Evolutionary conservation across 1,284 basidiomycete genomes (phyloP), one percentile per base, ranked within the genome.

Genomic region (Sphagnurus paluster): DNA sequence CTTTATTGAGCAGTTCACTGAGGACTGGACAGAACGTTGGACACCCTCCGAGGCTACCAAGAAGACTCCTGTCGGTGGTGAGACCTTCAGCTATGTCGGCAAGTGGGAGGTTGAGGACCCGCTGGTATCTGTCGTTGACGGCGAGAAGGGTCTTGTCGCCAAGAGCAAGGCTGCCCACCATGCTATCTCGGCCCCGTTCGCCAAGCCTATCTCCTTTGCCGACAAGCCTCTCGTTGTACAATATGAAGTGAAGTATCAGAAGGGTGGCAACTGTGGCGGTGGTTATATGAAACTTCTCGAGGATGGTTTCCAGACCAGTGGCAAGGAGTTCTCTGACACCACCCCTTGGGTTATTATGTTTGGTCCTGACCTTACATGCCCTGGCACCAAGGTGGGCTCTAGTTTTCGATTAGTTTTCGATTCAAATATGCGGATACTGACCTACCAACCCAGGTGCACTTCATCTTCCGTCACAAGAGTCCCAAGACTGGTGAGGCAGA

Each of bases 231-330:
- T 99, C 40, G 94, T 99, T 54, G 87, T 99, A 14, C 95, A 98
- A 69, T 99, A 99, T 67, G 97, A 99, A 70, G 94, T 96, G 73
- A 98, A 99, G 77, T 93, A 98, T 69, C 96, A 99, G 76, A 96
- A 98, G 72, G 96, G 96, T 48, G 92, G 98, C 49, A 95, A 96
- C 72, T 99, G 97, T 61, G 97, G 97, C 71, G 97, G 97, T 74
- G 97, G 97, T 32, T 99, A 99, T 74, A 73, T 99, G 74, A 99
- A 99, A 76, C 85, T 99, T 48, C 83, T 99, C 42, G 87, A 90
- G 63, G 84, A 93, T 62, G 93, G 93, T 53, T 91, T 95, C 77
- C 87, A 93, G 70, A 88, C 87, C 48, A 87, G 82, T 53, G 91
- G 91, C 50, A 90, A 93, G 72, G 94, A 96, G 65, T 97, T 97